Evolutionary conservation across 2,329 filamentous ascomycete species (phyloP).

Genomic region (Aotearoamyces nothofagi): DNA sequence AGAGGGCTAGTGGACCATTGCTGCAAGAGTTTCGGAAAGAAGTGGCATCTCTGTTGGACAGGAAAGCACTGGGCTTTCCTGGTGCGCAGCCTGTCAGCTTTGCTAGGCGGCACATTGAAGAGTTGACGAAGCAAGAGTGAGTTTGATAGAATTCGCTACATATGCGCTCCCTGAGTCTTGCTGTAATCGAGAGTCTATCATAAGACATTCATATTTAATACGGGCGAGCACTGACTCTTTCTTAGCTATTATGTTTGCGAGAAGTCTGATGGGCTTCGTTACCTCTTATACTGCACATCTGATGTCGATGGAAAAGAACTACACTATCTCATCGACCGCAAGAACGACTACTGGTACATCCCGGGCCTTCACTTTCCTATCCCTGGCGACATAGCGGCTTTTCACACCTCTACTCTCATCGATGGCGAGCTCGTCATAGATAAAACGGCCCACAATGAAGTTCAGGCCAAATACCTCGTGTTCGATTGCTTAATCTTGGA

Average conservation of each 20-base stretch:
- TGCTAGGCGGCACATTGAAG: slow-evolving; percentile 62
- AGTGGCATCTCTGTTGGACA: slow-evolving; percentile 61
- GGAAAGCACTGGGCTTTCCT: slow-evolving; percentile 58
- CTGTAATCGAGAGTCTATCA: too few relatives aligned
- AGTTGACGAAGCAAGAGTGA: slow-evolving; percentile 65
- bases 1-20: slow-evolving; percentile 47
- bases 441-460: slow-evolving; percentile 47
- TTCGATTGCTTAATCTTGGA: slow-evolving; percentile 88
- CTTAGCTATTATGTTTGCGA: slow-evolving; percentile 87
- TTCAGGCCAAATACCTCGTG: slow-evolving; percentile 70
- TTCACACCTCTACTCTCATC: slow-evolving; percentile 68
- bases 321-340: slow-evolving; percentile 91
- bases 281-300: slow-evolving; percentile 75
- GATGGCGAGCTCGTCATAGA: slow-evolving; percentile 93
- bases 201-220: background rate
- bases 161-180: too few relatives aligned
- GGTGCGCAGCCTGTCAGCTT: slow-evolving; percentile 94
- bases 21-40: slow-evolving; percentile 50
- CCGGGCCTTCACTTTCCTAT: slow-evolving; percentile 67
- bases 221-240: background rate
- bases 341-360: slow-evolving; percentile 92
- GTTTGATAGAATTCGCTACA: slow-evolving; percentile 13
- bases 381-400: slow-evolving; percentile 42
- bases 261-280: slow-evolving; percentile 93
- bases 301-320: slow-evolving; percentile 49